These are phyloP conservation scores for Phytophthora sojae DNA, from an alignment of 352 stramenopile genomes.

Conservation along the genomic window DNA sequence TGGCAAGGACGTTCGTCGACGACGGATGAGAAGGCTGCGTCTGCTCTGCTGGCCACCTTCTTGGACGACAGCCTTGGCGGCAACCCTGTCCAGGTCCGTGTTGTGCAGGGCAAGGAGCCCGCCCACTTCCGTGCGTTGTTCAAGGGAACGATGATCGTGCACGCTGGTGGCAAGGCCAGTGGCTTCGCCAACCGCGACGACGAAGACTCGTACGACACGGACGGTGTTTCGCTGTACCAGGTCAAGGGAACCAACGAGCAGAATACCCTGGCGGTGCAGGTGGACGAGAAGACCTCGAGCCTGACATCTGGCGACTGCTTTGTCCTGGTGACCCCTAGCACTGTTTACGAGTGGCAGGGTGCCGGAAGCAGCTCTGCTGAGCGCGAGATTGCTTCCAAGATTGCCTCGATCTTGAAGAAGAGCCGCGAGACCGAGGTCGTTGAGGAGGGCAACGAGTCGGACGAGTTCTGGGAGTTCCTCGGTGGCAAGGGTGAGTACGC, in stretches of 20 bases:
- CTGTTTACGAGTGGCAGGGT: conserved; percentile 85
- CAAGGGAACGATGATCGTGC: conserved; percentile 91
- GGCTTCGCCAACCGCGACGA: conserved; percentile 88
- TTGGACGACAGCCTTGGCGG: conserved; percentile 89
- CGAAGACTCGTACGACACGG: conserved; percentile 86
- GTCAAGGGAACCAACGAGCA: conserved; percentile 87
- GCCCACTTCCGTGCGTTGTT: conserved; percentile 92
- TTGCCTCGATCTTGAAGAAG: conserved; percentile 70
- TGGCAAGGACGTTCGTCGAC: conserved; percentile 90
- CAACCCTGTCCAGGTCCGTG: conserved; percentile 86
- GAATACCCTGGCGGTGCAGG: conserved; percentile 91
- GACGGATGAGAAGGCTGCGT: conserved; percentile 88
- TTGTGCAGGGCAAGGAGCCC: conserved; percentile 89
- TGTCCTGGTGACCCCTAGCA: conserved; percentile 78
- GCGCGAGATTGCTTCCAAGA: conserved; percentile 64
- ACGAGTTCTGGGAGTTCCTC: conserved; percentile 88
- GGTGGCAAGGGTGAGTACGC: conserved; percentile 82
- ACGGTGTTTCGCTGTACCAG: conserved; percentile 91
- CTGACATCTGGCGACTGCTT: conserved; percentile 92
- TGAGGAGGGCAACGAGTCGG: conserved; percentile 69
- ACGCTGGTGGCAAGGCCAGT: conserved; percentile 89
- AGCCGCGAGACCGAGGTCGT: conserved; percentile 56
- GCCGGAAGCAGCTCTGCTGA: conserved; percentile 71
- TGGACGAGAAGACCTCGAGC: conserved; percentile 75
- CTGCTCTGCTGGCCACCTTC: conserved; percentile 68